A percentile compares a stretch with the other conserved stretches of the same genome.
Evolutionary conservation across 2,329 filamentous ascomycete genomes (phyloP).

Genomic region (Chrysosphaeria jannelii): DNA sequence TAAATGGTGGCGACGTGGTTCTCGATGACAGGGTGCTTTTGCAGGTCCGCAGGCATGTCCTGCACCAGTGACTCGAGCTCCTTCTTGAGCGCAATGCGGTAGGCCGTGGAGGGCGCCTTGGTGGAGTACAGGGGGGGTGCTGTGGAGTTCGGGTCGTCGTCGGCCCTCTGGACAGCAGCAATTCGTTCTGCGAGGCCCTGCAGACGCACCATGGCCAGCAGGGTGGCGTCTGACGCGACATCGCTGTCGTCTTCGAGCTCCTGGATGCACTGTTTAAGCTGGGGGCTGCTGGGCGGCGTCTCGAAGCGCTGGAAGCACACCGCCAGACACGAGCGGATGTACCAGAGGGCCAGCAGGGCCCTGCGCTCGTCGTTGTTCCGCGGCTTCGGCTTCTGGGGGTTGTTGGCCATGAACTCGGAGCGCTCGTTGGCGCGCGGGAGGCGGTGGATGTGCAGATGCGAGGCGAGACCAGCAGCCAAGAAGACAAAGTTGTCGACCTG

Average conservation of each 20-base stretch:
- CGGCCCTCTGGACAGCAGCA: slow-evolving; percentile 9
- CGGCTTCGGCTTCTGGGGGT: slow-evolving; percentile 10
- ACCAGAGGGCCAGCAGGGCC: slow-evolving; percentile 22
- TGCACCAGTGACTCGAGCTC: slow-evolving; percentile 14
- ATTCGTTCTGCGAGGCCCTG: slow-evolving; percentile 22
- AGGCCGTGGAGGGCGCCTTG: slow-evolving; percentile 14
- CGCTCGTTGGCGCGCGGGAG: slow-evolving; percentile 13
- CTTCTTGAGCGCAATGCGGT: slow-evolving; percentile 14
- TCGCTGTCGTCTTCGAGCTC: slow-evolving; percentile 15
- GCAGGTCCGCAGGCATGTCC: slow-evolving; percentile 10
- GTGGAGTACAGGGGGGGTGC: slow-evolving; percentile 6
- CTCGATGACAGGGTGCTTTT: slow-evolving; percentile 10
- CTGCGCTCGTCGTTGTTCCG: slow-evolving; percentile 21
- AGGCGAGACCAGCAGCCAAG: slow-evolving; percentile 15
- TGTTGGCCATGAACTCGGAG: slow-evolving; percentile 13
- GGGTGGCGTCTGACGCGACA: slow-evolving; percentile 14
- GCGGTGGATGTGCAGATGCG: slow-evolving; percentile 16
- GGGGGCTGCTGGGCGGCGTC: slow-evolving; percentile 18
- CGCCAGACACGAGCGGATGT: slow-evolving; percentile 16
- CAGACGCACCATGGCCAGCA: slow-evolving; percentile 17
- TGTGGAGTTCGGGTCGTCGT: too few relatives aligned
- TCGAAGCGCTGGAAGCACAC: slow-evolving; percentile 15
- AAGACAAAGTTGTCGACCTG: slow-evolving; percentile 20
- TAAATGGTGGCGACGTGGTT: slow-evolving; percentile 12
- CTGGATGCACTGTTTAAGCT: slow-evolving; percentile 18